Percentiles rank a stretch among this genome's conserved stretches.
phyloP scores from a whole-genome alignment of 2,329 filamentous ascomycete species.

The Talaromyces sp. region DNA sequence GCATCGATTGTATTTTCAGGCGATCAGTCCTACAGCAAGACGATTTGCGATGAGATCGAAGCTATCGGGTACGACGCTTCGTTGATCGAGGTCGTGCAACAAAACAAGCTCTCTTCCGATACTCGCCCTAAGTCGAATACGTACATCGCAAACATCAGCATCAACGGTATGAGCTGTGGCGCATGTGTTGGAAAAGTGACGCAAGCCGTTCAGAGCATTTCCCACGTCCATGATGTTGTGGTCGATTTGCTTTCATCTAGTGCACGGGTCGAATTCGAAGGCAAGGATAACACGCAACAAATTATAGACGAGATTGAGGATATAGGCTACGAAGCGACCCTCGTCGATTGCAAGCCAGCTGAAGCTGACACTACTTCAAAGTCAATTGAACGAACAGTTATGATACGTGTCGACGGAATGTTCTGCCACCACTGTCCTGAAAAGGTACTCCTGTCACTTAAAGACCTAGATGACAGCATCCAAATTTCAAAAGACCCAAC shows the following conservation, averaged over 20 bases:
- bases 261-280: slow-evolving; percentile 48
- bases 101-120: neutral
- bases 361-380: slow-evolving; percentile 28
- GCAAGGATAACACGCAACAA: slow-evolving; percentile 43
- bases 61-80: slow-evolving; percentile 49
- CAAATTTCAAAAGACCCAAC: slow-evolving; percentile 47
- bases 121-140: slow-evolving; percentile 18
- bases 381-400: slow-evolving; percentile 53
- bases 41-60: slow-evolving; percentile 49
- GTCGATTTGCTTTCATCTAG: slow-evolving; percentile 53
- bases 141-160: slow-evolving; percentile 47
- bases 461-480: slow-evolving; percentile 44
- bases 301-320: slow-evolving; percentile 52
- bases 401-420: slow-evolving; percentile 67
- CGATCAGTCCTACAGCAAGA: slow-evolving; percentile 43
- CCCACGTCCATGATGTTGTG: slow-evolving; percentile 47
- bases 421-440: slow-evolving; percentile 70
- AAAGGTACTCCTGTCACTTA: slow-evolving; percentile 35
- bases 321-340: slow-evolving; percentile 63
- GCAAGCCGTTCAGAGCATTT: slow-evolving; percentile 43
- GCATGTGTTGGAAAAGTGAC: slow-evolving; percentile 53
- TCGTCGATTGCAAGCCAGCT: slow-evolving; percentile 47
- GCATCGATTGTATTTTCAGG: slow-evolving; percentile 59
- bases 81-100: slow-evolving; percentile 34
- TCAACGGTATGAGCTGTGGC: slow-evolving; percentile 58